Percentiles rank a stretch among this genome's conserved stretches.
phyloP scores from a whole-genome alignment of 352 stramenopile species.

The Pythium angustatum region DNA sequence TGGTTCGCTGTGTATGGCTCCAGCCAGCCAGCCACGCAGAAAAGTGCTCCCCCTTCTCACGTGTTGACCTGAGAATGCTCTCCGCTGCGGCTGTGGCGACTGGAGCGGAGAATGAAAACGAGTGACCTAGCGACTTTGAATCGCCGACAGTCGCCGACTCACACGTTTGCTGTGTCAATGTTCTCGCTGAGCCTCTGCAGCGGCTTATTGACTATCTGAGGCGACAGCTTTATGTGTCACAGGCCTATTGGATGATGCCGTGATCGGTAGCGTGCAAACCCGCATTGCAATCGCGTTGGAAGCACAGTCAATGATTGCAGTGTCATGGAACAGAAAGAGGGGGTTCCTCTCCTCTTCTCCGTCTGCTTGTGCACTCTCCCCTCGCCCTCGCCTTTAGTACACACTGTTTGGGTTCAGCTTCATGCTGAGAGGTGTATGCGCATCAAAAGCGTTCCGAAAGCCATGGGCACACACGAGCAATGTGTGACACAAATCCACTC shows the following conservation, averaged over 20 bases:
- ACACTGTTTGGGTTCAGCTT: not conserved
- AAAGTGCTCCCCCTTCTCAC: conserved; percentile 4
- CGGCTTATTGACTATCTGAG: not conserved
- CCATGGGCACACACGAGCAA: not conserved
- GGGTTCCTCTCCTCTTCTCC: not conserved
- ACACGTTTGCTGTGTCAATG: no score
- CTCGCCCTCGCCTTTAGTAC: not conserved
- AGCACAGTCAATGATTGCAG: no score
- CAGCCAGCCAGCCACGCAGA: not conserved
- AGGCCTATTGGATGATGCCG: not conserved
- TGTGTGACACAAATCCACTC: not conserved
- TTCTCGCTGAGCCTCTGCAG: not conserved
- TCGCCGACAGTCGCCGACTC: no score
- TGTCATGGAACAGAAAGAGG: not conserved
- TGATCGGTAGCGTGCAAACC: no score
- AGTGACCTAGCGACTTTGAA: not conserved
- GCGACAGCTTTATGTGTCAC: not conserved
- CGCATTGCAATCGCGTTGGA: not conserved
- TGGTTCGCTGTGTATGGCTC: conserved; percentile 6
- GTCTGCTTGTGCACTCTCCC: not conserved
- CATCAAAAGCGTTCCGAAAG: not conserved
- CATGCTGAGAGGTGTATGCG: not conserved
- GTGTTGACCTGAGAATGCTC: not conserved
- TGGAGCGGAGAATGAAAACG: not conserved
- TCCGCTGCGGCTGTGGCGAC: not conserved